A percentile compares a stretch with the other conserved stretches of the same genome.
Evolutionary conservation across 768 basidiomycete species (phyloP).

Genomic region (Rhizopogon vinicolor): DNA sequence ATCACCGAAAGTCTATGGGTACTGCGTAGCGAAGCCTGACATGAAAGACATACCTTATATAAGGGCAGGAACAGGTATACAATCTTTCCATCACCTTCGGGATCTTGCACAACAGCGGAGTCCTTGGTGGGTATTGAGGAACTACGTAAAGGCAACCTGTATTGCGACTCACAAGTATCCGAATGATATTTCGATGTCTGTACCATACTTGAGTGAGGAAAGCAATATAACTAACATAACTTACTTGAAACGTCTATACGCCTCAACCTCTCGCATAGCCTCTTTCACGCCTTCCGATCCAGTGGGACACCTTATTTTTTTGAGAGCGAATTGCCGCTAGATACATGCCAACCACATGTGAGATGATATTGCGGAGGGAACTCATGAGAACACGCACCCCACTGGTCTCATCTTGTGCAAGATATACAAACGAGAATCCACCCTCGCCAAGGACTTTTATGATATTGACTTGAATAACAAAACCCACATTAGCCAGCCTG

Average conservation of each 20-base stretch:
- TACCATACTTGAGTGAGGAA: background rate
- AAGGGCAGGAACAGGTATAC: slow-evolving; percentile 95
- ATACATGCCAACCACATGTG: slow-evolving; percentile 2
- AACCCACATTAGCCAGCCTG: slow-evolving; percentile 1
- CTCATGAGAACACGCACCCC: slow-evolving; percentile 46
- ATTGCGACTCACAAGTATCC: slow-evolving; percentile 60
- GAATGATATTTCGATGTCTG: slow-evolving; percentile 96
- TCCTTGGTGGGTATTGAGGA: slow-evolving; percentile 46
- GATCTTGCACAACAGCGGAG: slow-evolving; percentile 92
- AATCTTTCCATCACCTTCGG: slow-evolving; percentile 88
- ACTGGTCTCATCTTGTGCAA: slow-evolving; percentile 82
- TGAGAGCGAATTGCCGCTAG: slow-evolving; percentile 89
- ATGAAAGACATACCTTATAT: slow-evolving; percentile 61
- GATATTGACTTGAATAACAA: slow-evolving; percentile 62
- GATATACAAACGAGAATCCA: slow-evolving; percentile 89
- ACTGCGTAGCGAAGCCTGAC: background rate
- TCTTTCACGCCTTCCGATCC: slow-evolving; percentile 86
- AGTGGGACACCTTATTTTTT: slow-evolving; percentile 93
- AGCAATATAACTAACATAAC: slow-evolving; percentile 19
- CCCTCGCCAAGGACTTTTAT: slow-evolving; percentile 94
- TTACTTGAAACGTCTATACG: slow-evolving; percentile 91
- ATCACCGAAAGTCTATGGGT: slow-evolving; percentile 4
- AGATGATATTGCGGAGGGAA: background rate
- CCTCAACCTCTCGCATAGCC: slow-evolving; percentile 86
- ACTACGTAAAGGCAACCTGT: background rate